phyloP scores from a whole-genome alignment of 2,329 filamentous ascomycete genomes.

The Alternaria longipes region DNA sequence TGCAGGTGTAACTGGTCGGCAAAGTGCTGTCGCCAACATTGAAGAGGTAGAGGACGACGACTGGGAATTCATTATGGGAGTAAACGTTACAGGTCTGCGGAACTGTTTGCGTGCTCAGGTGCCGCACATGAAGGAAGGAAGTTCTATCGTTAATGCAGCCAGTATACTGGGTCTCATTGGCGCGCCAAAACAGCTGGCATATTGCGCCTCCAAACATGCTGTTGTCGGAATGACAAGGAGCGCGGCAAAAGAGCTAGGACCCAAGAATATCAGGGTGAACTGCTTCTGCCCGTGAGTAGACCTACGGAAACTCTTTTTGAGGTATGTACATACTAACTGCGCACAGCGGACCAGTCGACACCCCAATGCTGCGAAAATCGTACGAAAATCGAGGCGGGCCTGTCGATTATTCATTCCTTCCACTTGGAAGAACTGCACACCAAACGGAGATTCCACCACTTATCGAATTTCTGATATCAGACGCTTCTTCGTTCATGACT shows the following conservation, averaged over 20 bases:
- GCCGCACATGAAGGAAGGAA: conserved; percentile 52
- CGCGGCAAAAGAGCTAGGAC: conserved; percentile 53
- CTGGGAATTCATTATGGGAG: conserved; percentile 51
- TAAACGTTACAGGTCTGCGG: conserved; percentile 53
- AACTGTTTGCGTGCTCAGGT: conserved; percentile 53
- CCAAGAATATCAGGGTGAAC: conserved; percentile 47
- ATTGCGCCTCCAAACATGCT: conserved; percentile 53
- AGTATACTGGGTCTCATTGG: conserved; percentile 63
- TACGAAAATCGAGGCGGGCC: conserved; percentile 28
- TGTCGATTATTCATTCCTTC: conserved; percentile 33
- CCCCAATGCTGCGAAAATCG: conserved; percentile 44
- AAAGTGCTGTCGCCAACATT: conserved; percentile 30
- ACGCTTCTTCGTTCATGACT: conserved; percentile 58
- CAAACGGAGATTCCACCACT: conserved; percentile 55
- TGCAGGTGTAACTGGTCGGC: conserved; percentile 54
- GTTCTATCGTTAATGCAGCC: conserved; percentile 56
- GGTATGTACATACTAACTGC: background rate
- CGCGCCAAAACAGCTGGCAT: conserved; percentile 47
- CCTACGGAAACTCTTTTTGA: background rate
- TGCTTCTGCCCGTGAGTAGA: conserved; percentile 48
- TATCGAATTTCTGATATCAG: conserved; percentile 59
- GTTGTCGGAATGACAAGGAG: conserved; percentile 53
- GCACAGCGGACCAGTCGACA: conserved; percentile 43
- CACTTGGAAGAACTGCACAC: conserved; percentile 37
- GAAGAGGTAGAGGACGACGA: conserved; percentile 50